Evolutionary conservation across 2,329 filamentous ascomycete genomes (phyloP), one percentile per base, ranked within the genome.

Genomic region (Gnomoniopsis smithogilvyi): DNA sequence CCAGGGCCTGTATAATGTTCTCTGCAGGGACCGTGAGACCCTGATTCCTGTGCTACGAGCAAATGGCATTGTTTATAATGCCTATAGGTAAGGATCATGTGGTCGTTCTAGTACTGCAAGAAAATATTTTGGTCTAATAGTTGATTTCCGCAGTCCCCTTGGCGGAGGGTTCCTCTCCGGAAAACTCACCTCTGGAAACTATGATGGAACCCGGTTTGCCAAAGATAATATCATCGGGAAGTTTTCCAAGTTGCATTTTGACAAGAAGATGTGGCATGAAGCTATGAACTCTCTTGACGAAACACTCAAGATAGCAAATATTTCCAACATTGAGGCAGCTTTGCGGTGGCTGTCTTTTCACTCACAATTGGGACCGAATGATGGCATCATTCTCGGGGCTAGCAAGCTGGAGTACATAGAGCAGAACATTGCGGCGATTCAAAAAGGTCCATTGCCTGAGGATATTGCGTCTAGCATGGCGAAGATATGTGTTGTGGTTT

Each of bases 161-260:
- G 64, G 33, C 19, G 59, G 61, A 45, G 64, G 64, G 19, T 65
- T 65, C 55, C 58, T 65, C 14, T 51, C 58, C 8, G 65, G 65
- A 19, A 60, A 53, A 30, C 47, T 64, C 6, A 64, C 64, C 6
- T 24, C 58, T 2, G 65, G 63, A 12, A n/a, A 60, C 15, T 57
- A 58, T 24, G 54, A 65, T 36, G 65, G 64, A 2, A 64, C 63
- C 17, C 61, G 64, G 26, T 66, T 64, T 36, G 54, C 49, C 21
- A 58, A 43, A 26, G 62, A 59, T 10, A 63, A 59, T 53, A 57
- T 62, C 24, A 58, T 65, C 15, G 59, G 54, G 26, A 3, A 61
- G 30, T 47, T 49, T 60, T 41, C 59, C 56, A 48, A 53, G 59
- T 26, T 57, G 46, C 51, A 54, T 12, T 65, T 65, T 38, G 62